Base-by-base conservation (phyloP, 352 stramenopile species). In the Phytopythium vexans region DNA sequence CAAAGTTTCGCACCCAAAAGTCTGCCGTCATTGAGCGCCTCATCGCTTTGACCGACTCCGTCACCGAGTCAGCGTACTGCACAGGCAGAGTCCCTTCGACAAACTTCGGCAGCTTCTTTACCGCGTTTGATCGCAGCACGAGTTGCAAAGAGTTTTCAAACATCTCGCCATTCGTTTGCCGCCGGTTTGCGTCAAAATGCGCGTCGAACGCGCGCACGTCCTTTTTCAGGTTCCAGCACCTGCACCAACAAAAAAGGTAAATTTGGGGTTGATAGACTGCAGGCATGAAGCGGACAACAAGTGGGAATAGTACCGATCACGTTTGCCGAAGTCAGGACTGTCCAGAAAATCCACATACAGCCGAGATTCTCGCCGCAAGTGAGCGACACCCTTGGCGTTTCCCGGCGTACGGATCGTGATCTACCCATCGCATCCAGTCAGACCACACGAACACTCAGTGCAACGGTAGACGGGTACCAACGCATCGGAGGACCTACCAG, bases 291-390 rank as follows among this genome's bases (percentile, higher is more conserved):
- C 39, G 32, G 33, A 46, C 9, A 33, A 21, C 38, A 31, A 4
- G 21, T 3, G 9, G 0, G 8, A 35, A 33, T 11, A 15, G 9
- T 38, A 21, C 9, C 35, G 35, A 42, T 50, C 77, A 31, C 66
- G 68, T 41, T 60, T 70, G 15, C 33, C 54, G 63, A 77, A 86
- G 16, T 49, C 60, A n/a, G 52, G 58, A 41, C 55, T 66, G 56
- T 90, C 79, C 9, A 87, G 48, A 36, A 87, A 88, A 37, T 90
- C 79, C 8, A 88, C 71, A 48, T 66, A 73, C 8, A 90, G 36
- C 21, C 63, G 60, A 35, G 68, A 54, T 38, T 88, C 77, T 1
- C 27, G 35, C 10, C 36, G 38, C 36, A 90, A 56, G 38, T 86
- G 75, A 2, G 46, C 42, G 7, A 66, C 63, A 0, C 79, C 79